These are phyloP conservation scores for Colletotrichum cuscutae DNA, from an alignment of 2,329 filamentous ascomycete genomes.

Conservation along the genomic window DNA sequence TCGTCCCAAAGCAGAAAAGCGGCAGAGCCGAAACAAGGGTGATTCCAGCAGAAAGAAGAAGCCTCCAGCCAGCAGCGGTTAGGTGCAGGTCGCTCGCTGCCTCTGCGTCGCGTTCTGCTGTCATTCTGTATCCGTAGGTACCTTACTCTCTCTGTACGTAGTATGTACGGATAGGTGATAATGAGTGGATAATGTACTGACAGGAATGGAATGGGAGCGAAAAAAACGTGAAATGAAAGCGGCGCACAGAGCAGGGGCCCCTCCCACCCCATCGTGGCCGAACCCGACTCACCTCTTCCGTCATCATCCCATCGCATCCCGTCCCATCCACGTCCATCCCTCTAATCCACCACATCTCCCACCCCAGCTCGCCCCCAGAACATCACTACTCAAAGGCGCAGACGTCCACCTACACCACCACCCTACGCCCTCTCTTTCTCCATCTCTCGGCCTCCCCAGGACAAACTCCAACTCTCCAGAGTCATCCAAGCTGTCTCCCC, in stretches of 20 bases:
- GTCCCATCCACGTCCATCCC: conserved; percentile 15
- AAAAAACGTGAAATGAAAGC: conserved; percentile 15
- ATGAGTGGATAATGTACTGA: no score
- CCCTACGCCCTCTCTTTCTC: neutral
- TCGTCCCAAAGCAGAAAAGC: conserved; percentile 26
- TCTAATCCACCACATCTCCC: conserved; percentile 20
- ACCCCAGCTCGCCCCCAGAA: neutral
- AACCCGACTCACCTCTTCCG: conserved; percentile 31
- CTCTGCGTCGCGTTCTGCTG: neutral
- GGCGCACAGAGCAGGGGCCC: conserved; percentile 2
- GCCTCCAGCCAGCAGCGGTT: conserved; percentile 4
- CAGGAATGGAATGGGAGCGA: neutral
- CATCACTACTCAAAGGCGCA: conserved; percentile 16
- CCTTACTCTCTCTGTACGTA: no score
- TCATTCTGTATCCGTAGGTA: no score
- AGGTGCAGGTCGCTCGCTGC: conserved; percentile 11
- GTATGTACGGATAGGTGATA: neutral
- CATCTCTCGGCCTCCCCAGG: neutral
- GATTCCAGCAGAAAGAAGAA: conserved; percentile 3
- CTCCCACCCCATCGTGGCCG: conserved; percentile 25
- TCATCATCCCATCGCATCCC: conserved; percentile 34
- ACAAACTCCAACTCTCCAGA: conserved; percentile 1
- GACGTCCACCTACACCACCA: neutral
- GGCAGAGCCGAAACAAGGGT: conserved; percentile 29
- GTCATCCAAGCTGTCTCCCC: neutral